phyloP scores from a whole-genome alignment of 352 stramenopile genomes.

The Phytopythium chamaehyphon region DNA sequence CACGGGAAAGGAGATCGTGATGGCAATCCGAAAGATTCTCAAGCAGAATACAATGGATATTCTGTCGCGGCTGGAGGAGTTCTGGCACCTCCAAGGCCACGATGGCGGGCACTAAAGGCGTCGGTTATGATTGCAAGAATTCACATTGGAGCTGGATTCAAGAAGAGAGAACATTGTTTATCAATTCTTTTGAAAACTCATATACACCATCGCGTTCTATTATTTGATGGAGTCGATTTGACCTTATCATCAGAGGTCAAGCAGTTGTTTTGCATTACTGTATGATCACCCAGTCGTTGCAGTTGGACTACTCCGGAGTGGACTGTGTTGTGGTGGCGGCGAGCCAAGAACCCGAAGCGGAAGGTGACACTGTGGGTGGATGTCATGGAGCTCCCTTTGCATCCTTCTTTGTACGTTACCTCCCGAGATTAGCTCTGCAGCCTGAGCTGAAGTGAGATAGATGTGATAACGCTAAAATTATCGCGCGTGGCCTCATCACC shows the following conservation, averaged over 20 bases:
- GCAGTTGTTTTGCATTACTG: too few species aligned
- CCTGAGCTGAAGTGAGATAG: background rate
- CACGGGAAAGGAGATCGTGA: constrained; percentile 79
- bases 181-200: background rate
- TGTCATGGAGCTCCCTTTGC: too few species aligned
- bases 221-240: too few species aligned
- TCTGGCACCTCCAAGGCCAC: constrained; percentile 52
- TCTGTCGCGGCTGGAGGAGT: constrained; percentile 64
- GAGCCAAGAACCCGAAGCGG: too few species aligned
- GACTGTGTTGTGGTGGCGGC: too few species aligned
- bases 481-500: too few species aligned
- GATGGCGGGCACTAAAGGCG: constrained; percentile 5
- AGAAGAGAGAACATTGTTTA: background rate
- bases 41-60: constrained; percentile 85
- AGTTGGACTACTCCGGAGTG: too few species aligned
- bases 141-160: constrained; percentile 4
- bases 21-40: constrained; percentile 76
- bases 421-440: background rate
- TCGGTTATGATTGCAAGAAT: background rate
- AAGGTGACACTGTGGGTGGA: too few species aligned
- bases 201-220: background rate
- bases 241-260: too few species aligned
- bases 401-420: background rate
- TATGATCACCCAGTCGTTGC: too few species aligned
- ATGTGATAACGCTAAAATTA: background rate